Base-by-base conservation (phyloP, 129 eudicot species). In the Rutidosis leptorrhynchoides region DNA sequence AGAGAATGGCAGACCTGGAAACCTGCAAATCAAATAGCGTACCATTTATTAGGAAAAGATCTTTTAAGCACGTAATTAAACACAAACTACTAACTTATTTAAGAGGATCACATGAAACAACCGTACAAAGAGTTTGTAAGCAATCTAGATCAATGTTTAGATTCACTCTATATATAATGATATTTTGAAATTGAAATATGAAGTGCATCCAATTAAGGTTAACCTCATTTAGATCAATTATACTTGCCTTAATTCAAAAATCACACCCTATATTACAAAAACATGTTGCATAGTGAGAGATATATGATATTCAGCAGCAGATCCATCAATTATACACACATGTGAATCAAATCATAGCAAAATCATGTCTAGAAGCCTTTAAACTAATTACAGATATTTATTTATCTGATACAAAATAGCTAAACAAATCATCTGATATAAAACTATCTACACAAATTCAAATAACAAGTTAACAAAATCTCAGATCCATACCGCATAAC, bases 1-100 rank as follows among this genome's bases (percentile, higher is more conserved):
- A 78, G 78, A 59, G 82, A 78, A 58, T 78, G 82, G 53, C 82
- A 78, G 21, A 78, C 82, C 37, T 78, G 82, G 69, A 78, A 78
- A 68, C 82, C 82, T 78, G 74, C 67, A 66, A 0, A 71, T 28
- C 3, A 4, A 64, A 30, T 10, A 30, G 23, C 2, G 58, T 52
- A 30, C 30, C 2, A 65, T 52, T 19, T 35, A 20, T 23, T 7
- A 30, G 14, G 11, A 40, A 40, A 40, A 12, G n/a, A 12, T 40
- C 46, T 40, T 40, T 2, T 11, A 12, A 40, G 11, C 16, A 40
- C 11, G 46, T 40, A 40, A 40, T 11, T 12, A 40, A 12, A 14
- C 46, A 40, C 16, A 40, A 40, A 40, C 16, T 40, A 40, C 4
- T 40, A 40, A 40, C 12, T 16, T 10, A 12, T 2, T 40, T 40